A percentile compares a stretch with the other conserved stretches of the same genome.
phyloP scores from a whole-genome alignment of 306 rosid genomes.

The Quercus engelmannii region DNA sequence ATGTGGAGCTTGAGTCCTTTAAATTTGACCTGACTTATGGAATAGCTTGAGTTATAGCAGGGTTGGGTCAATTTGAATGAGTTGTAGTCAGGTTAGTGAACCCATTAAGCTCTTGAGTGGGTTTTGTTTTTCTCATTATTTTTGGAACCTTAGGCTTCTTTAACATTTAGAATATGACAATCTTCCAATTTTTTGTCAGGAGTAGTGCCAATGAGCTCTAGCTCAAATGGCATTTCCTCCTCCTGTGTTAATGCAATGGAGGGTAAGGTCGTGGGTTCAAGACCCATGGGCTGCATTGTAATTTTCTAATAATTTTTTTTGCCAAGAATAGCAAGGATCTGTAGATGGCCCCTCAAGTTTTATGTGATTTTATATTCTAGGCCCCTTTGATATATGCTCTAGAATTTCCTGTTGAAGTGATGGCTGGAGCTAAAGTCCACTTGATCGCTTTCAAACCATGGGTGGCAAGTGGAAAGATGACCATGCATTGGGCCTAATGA shows the following conservation, averaged over 20 bases:
- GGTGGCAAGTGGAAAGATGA: neutral
- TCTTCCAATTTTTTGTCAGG: too few relatives aligned
- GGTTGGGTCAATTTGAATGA: constrained; percentile 29
- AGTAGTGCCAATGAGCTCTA: too few relatives aligned
- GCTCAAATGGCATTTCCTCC: too few relatives aligned
- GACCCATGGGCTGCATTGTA: too few relatives aligned
- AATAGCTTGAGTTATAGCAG: constrained; percentile 14
- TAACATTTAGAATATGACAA: too few relatives aligned
- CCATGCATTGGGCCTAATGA: neutral
- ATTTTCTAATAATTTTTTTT: neutral
- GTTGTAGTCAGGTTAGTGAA: constrained; percentile 23
- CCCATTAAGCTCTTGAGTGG: constrained; percentile 4
- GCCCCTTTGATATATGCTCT: neutral
- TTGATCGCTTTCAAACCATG: neutral
- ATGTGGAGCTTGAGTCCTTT: constrained; percentile 22
- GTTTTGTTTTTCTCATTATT: neutral
- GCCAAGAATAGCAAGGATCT: neutral
- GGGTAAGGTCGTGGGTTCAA: too few relatives aligned
- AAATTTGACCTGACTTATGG: constrained; percentile 10
- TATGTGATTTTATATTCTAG: neutral
- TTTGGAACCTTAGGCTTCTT: neutral
- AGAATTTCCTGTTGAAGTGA: neutral
- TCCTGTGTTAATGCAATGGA: too few relatives aligned
- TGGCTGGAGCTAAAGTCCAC: neutral
- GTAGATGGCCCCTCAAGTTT: neutral